Percentiles rank a stretch among this genome's conserved stretches.
Evolutionary conservation across 73 alveolate genomes (phyloP).

Genomic region (Blepharisma japonicum): DNA sequence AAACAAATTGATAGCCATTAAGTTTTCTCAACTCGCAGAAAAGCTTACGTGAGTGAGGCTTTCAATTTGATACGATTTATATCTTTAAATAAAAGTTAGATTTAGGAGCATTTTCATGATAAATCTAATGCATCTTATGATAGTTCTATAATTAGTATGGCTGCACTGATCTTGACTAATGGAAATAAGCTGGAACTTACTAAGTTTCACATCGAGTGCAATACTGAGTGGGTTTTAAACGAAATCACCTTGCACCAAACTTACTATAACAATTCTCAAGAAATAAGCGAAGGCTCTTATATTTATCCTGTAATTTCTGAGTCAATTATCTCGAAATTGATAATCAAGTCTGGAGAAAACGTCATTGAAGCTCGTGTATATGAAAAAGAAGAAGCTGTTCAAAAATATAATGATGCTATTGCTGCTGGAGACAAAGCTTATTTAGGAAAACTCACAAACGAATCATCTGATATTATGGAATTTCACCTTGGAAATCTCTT

Average conservation of each 20-base stretch:
- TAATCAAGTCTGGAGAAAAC: neutral
- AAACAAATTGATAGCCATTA: too few species aligned
- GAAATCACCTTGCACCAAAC: neutral
- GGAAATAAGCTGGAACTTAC: too few species aligned
- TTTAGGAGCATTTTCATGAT: too few species aligned
- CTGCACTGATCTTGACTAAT: too few species aligned
- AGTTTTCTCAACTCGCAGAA: too few species aligned
- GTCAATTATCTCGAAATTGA: neutral
- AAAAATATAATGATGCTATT: conserved; percentile 51
- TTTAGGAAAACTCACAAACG: neutral
- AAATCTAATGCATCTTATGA: too few species aligned
- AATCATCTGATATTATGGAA: neutral
- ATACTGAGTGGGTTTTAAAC: too few species aligned
- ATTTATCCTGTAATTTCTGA: neutral
- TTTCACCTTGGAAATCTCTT: neutral
- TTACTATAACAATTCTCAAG: conserved; percentile 6
- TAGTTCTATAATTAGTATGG: too few species aligned
- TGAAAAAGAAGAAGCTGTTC: conserved; percentile 39
- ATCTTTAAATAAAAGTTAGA: too few species aligned
- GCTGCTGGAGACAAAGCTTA: conserved; percentile 43
- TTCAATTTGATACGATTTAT: too few species aligned
- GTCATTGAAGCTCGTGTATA: conserved; percentile 38
- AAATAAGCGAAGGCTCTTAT: neutral
- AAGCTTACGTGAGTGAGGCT: too few species aligned
- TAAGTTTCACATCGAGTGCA: too few species aligned